Conservation (phyloP, 129 eudicot genomes). For the Ambrosia artemisiifolia region DNA sequence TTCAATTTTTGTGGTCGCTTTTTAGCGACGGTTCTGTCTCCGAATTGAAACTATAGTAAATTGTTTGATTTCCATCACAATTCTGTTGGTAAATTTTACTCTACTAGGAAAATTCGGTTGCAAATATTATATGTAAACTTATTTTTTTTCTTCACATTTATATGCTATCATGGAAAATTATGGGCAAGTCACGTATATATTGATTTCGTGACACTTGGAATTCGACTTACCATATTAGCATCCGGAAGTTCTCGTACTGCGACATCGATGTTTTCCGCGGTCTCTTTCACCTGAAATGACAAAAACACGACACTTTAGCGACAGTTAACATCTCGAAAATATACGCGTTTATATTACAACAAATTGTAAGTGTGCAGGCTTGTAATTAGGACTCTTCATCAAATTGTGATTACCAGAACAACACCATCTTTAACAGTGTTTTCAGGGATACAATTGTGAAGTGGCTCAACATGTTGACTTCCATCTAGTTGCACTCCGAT, state of each 20-base stretch:
- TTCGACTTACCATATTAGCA: slow-evolving; percentile 72
- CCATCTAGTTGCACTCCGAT: slow-evolving; percentile 98
- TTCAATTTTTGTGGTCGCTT: no score
- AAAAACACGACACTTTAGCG: background rate
- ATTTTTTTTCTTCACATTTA: background rate
- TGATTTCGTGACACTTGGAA: background rate
- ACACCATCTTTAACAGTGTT: slow-evolving; percentile 67
- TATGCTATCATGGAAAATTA: background rate
- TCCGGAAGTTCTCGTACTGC: slow-evolving; percentile 98
- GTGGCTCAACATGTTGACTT: slow-evolving; percentile 96
- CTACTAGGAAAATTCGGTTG: no score
- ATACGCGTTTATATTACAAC: background rate
- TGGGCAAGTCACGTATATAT: background rate
- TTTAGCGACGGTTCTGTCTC: background rate
- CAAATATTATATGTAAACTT: no score
- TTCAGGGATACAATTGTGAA: slow-evolving; percentile 80
- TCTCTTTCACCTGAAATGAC: slow-evolving; percentile 73
- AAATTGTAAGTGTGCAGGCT: background rate
- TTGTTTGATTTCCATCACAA: background rate
- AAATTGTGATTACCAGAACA: slow-evolving; percentile 47
- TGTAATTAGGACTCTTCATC: background rate
- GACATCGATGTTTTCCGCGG: slow-evolving; percentile 88
- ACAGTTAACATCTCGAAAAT: background rate
- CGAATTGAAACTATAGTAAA: no score
- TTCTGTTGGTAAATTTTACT: background rate